A percentile compares a stretch with the other conserved stretches of the same genome.
Conservation (phyloP, 1,284 basidiomycete genomes). For the Dichomitus squalens region DNA sequence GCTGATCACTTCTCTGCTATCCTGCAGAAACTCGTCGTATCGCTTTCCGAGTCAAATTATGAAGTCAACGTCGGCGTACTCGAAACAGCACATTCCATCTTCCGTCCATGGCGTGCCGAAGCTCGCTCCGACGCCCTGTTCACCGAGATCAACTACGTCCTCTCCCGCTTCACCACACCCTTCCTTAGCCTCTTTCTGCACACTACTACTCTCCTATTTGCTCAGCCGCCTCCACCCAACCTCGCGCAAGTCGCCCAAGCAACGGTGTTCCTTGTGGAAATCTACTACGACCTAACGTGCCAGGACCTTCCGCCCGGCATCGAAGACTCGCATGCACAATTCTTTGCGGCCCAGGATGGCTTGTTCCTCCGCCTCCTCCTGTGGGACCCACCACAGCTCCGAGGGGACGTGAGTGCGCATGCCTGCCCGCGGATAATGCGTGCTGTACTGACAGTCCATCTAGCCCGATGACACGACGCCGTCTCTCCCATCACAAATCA, state of each 20-base stretch:
- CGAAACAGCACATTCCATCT: slow-evolving; percentile 95
- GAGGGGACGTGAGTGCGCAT: slow-evolving; percentile 62
- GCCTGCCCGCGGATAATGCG: too few species aligned
- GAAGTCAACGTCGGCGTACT: slow-evolving; percentile 89
- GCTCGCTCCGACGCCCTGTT: slow-evolving; percentile 89
- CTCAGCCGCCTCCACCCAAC: slow-evolving; percentile 43
- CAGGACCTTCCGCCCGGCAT: slow-evolving; percentile 96
- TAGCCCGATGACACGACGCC: slow-evolving; percentile 87
- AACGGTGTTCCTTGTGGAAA: slow-evolving; percentile 80
- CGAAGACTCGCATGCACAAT: slow-evolving; percentile 86
- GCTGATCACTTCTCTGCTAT: neutral
- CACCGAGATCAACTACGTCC: slow-evolving; percentile 91
- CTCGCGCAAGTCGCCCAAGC: slow-evolving; percentile 65
- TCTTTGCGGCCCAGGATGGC: slow-evolving; percentile 72
- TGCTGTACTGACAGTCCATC: slow-evolving; percentile 2
- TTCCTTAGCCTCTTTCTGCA: slow-evolving; percentile 85
- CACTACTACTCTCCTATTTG: slow-evolving; percentile 55
- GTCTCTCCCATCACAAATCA: slow-evolving; percentile 84
- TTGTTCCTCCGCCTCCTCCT: slow-evolving; percentile 79
- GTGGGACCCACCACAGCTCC: slow-evolving; percentile 76
- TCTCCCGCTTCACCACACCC: slow-evolving; percentile 81
- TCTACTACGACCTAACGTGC: slow-evolving; percentile 93
- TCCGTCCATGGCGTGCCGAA: slow-evolving; percentile 89
- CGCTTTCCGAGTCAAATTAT: slow-evolving; percentile 79
- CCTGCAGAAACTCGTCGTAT: slow-evolving; percentile 79